Percentiles rank a stretch among this genome's conserved stretches.
phyloP scores from a whole-genome alignment of 129 eudicot genomes.

The Apium graveolens region DNA sequence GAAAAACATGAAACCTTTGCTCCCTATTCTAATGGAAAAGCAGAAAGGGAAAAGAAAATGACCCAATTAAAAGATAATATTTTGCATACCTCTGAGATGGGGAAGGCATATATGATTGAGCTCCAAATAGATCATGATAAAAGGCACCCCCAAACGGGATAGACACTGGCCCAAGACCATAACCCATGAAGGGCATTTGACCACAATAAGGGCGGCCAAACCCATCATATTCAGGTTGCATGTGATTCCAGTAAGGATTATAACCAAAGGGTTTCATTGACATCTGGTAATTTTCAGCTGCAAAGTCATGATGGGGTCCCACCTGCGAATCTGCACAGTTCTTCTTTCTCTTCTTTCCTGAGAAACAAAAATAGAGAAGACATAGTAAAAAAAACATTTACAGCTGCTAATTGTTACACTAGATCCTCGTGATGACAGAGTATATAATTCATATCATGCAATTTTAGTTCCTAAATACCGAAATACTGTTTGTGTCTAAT shows the following conservation, averaged over 20 bases:
- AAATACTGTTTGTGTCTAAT: neutral
- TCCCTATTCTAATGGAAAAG: neutral
- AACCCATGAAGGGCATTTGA: slow-evolving; percentile 61
- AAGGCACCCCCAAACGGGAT: slow-evolving; percentile 60
- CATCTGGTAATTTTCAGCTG: slow-evolving; percentile 66
- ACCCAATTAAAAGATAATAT: slow-evolving; percentile 25
- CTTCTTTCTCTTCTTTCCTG: slow-evolving; percentile 93
- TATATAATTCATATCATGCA: neutral
- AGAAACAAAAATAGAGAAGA: slow-evolving; percentile 5
- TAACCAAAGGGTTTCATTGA: slow-evolving; percentile 45
- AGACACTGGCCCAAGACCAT: slow-evolving; percentile 62
- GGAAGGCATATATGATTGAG: slow-evolving; percentile 50
- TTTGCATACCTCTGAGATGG: slow-evolving; percentile 61
- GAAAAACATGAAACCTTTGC: neutral
- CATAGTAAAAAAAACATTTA: neutral
- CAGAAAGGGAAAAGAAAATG: slow-evolving; percentile 16
- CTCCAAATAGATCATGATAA: slow-evolving; percentile 68
- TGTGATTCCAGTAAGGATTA: slow-evolving; percentile 64
- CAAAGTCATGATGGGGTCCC: slow-evolving; percentile 57
- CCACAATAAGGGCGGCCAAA: slow-evolving; percentile 50
- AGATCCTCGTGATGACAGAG: neutral
- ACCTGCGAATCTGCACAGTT: slow-evolving; percentile 83
- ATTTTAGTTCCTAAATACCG: neutral
- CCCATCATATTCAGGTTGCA: slow-evolving; percentile 59
- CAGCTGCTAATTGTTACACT: neutral